Evolutionary conservation across 306 rosid genomes (phyloP), one percentile per base, ranked within the genome.

Genomic region (Castanea crenata): DNA sequence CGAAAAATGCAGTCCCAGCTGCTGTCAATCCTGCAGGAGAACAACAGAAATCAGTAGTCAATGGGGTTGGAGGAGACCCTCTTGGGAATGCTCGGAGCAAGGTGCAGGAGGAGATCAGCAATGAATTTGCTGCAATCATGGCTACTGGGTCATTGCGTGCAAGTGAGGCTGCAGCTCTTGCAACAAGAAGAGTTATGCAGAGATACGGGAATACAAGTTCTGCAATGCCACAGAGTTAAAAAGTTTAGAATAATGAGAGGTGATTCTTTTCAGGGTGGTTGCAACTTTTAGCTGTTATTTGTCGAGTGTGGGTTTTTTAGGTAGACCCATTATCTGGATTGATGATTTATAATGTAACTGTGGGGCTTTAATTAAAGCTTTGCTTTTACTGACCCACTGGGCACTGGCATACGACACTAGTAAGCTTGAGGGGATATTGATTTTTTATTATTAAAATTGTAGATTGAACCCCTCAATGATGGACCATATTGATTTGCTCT

Each of bases 161-260:
- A 1, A 93, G 99, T 18, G 98, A 96, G 81, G 99, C 99, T 23
- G 99, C 99, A 12, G 91, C 97, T 1, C 89, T 96, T 49, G 99
- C 99, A 16, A 93, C 99, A 0, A 93, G 69, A 71, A 86, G 92
- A 85, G 99, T 96, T 41, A 96, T 96, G 99, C 89, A 91, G 73
- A 90, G 88, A 87, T 87, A 93, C 18, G 96, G 97, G 3, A 89
- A 84, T 4, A 73, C 19, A 34, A 72, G n/a, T 29, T 32, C 84
- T 14, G 81, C 89, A 3, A 51, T 86, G 69, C 84, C 98, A 12
- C 93, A 88, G 79, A 77, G 91, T 71, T 93, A 71, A 85, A 85
- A 64, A 64, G 46, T 41, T 72, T 56, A 32, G 3, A 27, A 61
- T 11, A 51, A 41, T 41, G 46, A 41, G 46, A 41, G 3, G 46